Evolutionary conservation across 2,329 filamentous ascomycete genomes (phyloP), one percentile per base, ranked within the genome.

Genomic region (Neurospora sp.): DNA sequence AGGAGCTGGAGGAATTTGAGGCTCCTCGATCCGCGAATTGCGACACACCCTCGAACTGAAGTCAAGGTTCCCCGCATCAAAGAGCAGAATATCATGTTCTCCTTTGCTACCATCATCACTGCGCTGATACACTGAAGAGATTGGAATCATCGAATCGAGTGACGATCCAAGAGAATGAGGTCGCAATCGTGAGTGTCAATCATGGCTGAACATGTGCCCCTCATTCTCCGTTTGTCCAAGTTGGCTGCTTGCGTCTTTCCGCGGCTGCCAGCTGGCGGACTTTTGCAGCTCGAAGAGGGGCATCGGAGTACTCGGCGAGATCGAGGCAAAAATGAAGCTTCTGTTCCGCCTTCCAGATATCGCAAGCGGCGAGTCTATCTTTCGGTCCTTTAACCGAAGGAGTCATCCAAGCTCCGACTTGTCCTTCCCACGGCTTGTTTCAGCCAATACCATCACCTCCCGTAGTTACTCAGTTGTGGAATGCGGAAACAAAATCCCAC

Each of bases 1-100:
- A 62, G 23, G 23, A 62, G 12, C 52, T 33, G 19, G 33, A 66
- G 69, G 70, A 72, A 46, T 52, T 70, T 74, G 72, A 74, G 72
- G 72, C 71, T 74, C 73, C 73, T 71, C 69, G 69, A 72, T 46
- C 67, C 52, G 46, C 46, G 23, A 57, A 57, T 33, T 57, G 46
- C 46, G 15, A 36, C 52, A 62, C 52, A 62, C 52, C 52, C 28
- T 62, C 28, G 15, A 62, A 10, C 12, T n/a, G 4, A 28, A 52
- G 68, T 66, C 43, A 19, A 40, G 10, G n/a, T 69, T 66, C 71
- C 70, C 71, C 71, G 71, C 70, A 72, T 68, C 66, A 52, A 23
- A 39, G 41, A 36, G 46, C 37, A 41, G 46, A 41, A 38, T 11
- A 23, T 57, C 28, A 37, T 17, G 65, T 36, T 23, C n/a, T 28